Conservation (phyloP, 345 rosid species). For the Brassica carinata region DNA sequence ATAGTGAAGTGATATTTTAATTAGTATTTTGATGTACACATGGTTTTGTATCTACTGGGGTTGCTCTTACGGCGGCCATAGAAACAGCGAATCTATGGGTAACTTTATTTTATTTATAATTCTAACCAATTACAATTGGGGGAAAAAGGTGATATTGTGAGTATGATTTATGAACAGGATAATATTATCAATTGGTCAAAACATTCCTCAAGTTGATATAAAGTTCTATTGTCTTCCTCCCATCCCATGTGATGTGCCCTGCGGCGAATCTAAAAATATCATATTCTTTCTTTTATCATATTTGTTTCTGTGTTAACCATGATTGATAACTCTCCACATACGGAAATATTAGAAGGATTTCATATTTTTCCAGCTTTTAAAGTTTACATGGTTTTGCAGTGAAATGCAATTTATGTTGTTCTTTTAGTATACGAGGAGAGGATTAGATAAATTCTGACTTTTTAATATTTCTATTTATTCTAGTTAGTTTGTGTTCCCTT, state of each 20-base stretch:
- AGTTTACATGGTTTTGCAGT: too few relatives aligned
- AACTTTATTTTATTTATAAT: slow-evolving; percentile 3
- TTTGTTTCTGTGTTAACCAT: too few relatives aligned
- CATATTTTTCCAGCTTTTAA: too few relatives aligned
- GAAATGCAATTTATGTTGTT: too few relatives aligned
- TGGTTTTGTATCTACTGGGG: background rate
- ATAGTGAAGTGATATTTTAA: background rate
- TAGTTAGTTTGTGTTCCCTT: background rate
- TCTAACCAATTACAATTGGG: background rate
- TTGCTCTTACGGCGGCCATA: slow-evolving; percentile 18
- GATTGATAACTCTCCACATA: too few relatives aligned
- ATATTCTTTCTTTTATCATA: background rate
- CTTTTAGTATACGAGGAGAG: too few relatives aligned
- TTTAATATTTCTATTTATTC: background rate
- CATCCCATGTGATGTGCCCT: too few relatives aligned
- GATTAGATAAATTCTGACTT: too few relatives aligned
- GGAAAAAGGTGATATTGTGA: background rate
- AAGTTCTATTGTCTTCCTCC: background rate
- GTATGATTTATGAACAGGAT: slow-evolving; percentile 4
- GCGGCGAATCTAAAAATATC: background rate
- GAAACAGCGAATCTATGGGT: slow-evolving; percentile 22
- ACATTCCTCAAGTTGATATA: slow-evolving; percentile 24
- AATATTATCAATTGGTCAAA: slow-evolving; percentile 6
- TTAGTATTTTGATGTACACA: background rate
- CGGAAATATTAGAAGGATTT: too few relatives aligned